A percentile compares a stretch with the other conserved stretches of the same genome.
These are phyloP conservation scores for Rhodofomes roseus DNA, from an alignment of 1,284 basidiomycete species.

Conservation along the genomic window DNA sequence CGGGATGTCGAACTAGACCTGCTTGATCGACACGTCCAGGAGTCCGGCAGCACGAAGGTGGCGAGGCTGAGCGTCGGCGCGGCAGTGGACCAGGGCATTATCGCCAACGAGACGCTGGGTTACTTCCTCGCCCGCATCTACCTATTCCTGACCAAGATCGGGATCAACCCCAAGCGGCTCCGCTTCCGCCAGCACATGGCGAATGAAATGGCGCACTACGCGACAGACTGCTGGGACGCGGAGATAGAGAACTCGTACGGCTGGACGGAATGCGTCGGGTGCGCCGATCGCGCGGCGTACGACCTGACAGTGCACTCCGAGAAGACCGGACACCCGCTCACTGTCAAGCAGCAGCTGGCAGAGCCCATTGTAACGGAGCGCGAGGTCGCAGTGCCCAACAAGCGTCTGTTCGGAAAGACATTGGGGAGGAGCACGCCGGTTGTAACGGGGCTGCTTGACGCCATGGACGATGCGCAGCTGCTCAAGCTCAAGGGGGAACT, in stretches of 20 bases:
- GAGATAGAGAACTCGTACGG: slow-evolving; percentile 95
- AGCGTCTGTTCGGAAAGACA: slow-evolving; percentile 87
- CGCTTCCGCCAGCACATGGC: slow-evolving; percentile 97
- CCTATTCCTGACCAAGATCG: slow-evolving; percentile 90
- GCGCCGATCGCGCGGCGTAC: slow-evolving; percentile 97
- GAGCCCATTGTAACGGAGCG: slow-evolving; percentile 76
- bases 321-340: slow-evolving; percentile 69
- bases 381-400: slow-evolving; percentile 78
- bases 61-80: slow-evolving; percentile 79
- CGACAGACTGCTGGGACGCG: slow-evolving; percentile 98
- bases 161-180: slow-evolving; percentile 82
- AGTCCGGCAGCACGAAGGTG: slow-evolving; percentile 69
- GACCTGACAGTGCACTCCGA: slow-evolving; percentile 63
- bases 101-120: slow-evolving; percentile 96
- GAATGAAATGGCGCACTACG: slow-evolving; percentile 99
- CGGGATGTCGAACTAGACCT: slow-evolving; percentile 74
- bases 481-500: slow-evolving; percentile 73
- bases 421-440: slow-evolving; percentile 83
- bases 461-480: slow-evolving; percentile 69
- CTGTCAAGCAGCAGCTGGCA: slow-evolving; percentile 83
- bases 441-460: slow-evolving; percentile 69
- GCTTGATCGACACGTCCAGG: slow-evolving; percentile 83
- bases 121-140: slow-evolving; percentile 96
- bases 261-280: slow-evolving; percentile 99
- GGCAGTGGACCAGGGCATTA: slow-evolving; percentile 81